Conservation (phyloP, 805 yeast species). For the Candida yuanshanica region DNA sequence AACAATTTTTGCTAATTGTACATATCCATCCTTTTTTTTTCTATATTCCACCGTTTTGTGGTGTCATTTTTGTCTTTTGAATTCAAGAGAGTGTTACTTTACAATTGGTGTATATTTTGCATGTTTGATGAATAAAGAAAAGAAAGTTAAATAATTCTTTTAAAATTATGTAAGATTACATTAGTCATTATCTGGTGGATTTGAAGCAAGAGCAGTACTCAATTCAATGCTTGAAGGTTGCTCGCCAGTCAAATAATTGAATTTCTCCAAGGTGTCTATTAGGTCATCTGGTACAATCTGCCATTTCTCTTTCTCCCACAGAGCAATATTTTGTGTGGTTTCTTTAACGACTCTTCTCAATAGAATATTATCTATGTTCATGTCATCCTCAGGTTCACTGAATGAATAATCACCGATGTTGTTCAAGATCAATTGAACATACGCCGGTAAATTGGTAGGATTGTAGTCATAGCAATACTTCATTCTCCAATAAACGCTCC, state of each 20-base stretch:
- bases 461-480: constrained; percentile 39
- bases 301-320: constrained; percentile 29
- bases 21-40: not conserved
- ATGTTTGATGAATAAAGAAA: no score
- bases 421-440: constrained; percentile 22
- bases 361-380: constrained; percentile 7
- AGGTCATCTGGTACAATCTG: constrained; percentile 32
- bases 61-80: not conserved
- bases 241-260: not conserved
- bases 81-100: not conserved
- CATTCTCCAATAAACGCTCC: constrained; percentile 59
- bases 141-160: not conserved
- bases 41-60: not conserved
- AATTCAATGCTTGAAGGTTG: not conserved
- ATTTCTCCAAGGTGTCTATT: constrained; percentile 3
- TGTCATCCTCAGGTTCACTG: not conserved
- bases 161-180: not conserved
- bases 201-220: not conserved
- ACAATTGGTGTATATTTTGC: no score
- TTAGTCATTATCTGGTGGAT: not conserved
- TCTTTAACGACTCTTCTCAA: constrained; percentile 8
- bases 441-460: constrained; percentile 40
- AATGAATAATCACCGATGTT: constrained; percentile 5
- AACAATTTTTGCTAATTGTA: not conserved
- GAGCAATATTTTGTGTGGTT: constrained; percentile 12